These are phyloP conservation scores for Pouteria campechiana DNA, from an alignment of 179 eudicot species.

Conservation along the genomic window DNA sequence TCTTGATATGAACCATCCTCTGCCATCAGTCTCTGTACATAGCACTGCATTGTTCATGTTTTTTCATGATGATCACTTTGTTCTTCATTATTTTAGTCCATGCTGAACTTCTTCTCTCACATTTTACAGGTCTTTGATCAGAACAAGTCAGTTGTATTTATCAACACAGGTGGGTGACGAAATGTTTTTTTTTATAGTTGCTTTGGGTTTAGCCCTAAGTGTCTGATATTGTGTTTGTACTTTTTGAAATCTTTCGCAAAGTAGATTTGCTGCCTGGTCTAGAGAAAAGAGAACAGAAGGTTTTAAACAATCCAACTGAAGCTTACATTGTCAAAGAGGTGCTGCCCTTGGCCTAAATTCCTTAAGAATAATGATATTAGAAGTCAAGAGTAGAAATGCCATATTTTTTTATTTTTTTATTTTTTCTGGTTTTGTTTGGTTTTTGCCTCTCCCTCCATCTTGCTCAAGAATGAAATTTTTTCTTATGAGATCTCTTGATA, in stretches of 20 bases:
- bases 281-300: slow-evolving; percentile 64
- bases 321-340: slow-evolving; percentile 79
- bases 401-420: too few species aligned
- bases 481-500: too few species aligned
- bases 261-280: slow-evolving; percentile 72
- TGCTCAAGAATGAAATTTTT: not conserved
- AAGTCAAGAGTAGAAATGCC: too few species aligned
- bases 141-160: slow-evolving; percentile 63
- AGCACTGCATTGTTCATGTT: too few species aligned
- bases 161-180: slow-evolving; percentile 65
- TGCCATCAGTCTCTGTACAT: too few species aligned
- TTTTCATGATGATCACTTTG: not conserved
- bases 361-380: too few species aligned
- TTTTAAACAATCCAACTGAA: slow-evolving; percentile 72
- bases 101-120: not conserved
- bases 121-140: slow-evolving; percentile 63
- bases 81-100: not conserved
- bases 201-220: slow-evolving; percentile 1
- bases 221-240: not conserved
- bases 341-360: too few species aligned
- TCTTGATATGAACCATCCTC: too few species aligned
- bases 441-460: not conserved
- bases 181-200: slow-evolving; percentile 3
- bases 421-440: too few species aligned
- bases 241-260: slow-evolving; percentile 6